Evolutionary conservation across 202 grass and related monocot species (phyloP).

Genomic region (Digitaria exilis): DNA sequence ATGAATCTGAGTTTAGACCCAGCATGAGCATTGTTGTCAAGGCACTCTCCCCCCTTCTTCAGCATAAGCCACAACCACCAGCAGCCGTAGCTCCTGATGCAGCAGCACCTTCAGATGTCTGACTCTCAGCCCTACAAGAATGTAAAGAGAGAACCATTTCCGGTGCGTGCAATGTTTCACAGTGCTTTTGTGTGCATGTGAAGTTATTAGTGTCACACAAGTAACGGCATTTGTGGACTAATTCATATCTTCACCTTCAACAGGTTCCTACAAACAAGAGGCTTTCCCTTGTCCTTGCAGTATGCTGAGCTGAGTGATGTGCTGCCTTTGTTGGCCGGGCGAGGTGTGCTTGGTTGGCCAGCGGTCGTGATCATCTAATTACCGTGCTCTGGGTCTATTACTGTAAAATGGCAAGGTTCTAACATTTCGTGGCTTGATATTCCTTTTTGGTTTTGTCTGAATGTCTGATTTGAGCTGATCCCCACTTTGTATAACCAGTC

Average conservation of each 20-base stretch:
- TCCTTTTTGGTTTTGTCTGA: neutral
- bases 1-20: slow-evolving; percentile 80
- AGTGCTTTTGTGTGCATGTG: neutral
- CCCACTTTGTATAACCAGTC: slow-evolving; percentile 1
- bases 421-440: slow-evolving; percentile 19
- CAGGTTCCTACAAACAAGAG: slow-evolving; percentile 9
- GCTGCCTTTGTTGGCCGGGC: neutral
- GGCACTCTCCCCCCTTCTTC: slow-evolving; percentile 75
- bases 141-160: slow-evolving; percentile 30
- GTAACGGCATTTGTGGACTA: neutral
- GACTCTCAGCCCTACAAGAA: slow-evolving; percentile 32
- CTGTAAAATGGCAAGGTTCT: slow-evolving; percentile 22
- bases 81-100: slow-evolving; percentile 23
- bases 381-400: slow-evolving; percentile 4
- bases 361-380: neutral
- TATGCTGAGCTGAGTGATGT: slow-evolving; percentile 4
- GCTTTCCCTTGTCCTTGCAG: neutral
- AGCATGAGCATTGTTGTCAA: slow-evolving; percentile 95
- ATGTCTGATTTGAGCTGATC: slow-evolving; percentile 23
- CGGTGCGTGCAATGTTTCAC: neutral
- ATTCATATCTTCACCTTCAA: neutral
- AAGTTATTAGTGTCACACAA: neutral
- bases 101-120: slow-evolving; percentile 34
- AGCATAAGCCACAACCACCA: slow-evolving; percentile 46
- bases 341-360: slow-evolving; percentile 10